Percentiles rank a stretch among this genome's conserved stretches.
These are phyloP conservation scores for Aureobasidium namibiae DNA, from an alignment of 2,329 filamentous ascomycete species.

Conservation along the genomic window DNA sequence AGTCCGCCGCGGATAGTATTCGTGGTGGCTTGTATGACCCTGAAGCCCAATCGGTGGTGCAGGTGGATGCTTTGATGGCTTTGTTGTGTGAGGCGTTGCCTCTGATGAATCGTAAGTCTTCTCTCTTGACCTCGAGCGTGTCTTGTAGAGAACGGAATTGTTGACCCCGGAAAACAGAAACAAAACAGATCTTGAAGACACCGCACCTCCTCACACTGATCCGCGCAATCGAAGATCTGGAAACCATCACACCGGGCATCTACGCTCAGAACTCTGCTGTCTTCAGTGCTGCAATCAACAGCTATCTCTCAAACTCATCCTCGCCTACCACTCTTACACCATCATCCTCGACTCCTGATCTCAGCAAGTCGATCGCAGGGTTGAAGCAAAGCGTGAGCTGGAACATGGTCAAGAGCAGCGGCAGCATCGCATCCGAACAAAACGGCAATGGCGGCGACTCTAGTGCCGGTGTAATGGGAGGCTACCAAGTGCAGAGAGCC, in stretches of 20 bases:
- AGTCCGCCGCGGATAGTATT: constrained; percentile 82
- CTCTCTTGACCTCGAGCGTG: constrained; percentile 3
- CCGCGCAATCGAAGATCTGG: constrained; percentile 69
- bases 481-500: constrained; percentile 30
- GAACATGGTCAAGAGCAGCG: constrained; percentile 62
- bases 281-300: constrained; percentile 65
- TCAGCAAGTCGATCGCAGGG: constrained; percentile 19
- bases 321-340: constrained; percentile 23
- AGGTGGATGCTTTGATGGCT: constrained; percentile 76
- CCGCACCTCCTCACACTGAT: constrained; percentile 68
- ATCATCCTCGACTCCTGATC: constrained; percentile 7
- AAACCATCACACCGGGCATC: constrained; percentile 66
- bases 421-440: constrained; percentile 38
- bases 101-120: constrained; percentile 54
- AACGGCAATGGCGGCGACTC: background rate
- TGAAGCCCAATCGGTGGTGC: constrained; percentile 70
- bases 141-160: constrained; percentile 8
- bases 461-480: constrained; percentile 16
- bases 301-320: constrained; percentile 39
- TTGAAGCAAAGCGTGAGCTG: constrained; percentile 29
- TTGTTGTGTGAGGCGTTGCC: constrained; percentile 77
- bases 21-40: constrained; percentile 83
- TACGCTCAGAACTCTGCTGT: constrained; percentile 70
- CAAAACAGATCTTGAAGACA: constrained; percentile 52
- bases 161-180: constrained; percentile 14